Evolutionary conservation across 106 monocot genomes (phyloP), one percentile per base, ranked within the genome.

Genomic region (Platanthera zijinensis): DNA sequence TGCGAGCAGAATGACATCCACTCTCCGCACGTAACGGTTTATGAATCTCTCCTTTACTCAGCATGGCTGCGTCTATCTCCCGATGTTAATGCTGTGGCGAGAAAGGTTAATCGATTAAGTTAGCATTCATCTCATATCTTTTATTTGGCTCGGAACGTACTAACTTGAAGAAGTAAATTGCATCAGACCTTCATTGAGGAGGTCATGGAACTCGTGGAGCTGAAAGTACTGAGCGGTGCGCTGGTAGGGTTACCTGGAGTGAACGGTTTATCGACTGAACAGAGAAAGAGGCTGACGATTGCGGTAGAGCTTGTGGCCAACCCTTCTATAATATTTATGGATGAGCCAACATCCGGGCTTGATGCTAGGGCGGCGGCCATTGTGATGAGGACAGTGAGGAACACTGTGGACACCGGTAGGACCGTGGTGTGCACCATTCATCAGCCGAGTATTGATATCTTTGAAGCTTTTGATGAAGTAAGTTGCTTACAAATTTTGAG

Each of bases 401-500:
- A 89, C 82, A 95, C 95, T 21, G 95, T 95, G 7, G 87, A 95
- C 72, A 95, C 95, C 28, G 95, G 95, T 17, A 91, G 95, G 51
- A 95, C 95, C 4, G 91, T 95, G 15, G 94, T 94, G 3, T 94
- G 94, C 78, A 95, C 94, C 5, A 95, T 95, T 79, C 94, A 95
- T 54, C 94, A 95, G 64, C 94, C 94, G 68, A 91, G 94, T 79
- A 95, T 95, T 71, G 91, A 95, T 57, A 95, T 95, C 50, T 95
- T 95, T 79, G 95, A 95, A 78, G 91, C 95, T 66, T 95, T 95
- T 75, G 95, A 95, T 85, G 91, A 95, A 87, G 91, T 95, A 51
- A 6, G 17, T 70, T 67, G 8, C 70, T 2, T 6, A 2, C 48
- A 53, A 14, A 53, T 53, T 53, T 8, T 47, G 12, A 7, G 17